Percentiles rank a stretch among this genome's conserved stretches.
phyloP scores from a whole-genome alignment of 352 stramenopile species.

The Phytophthora tentaculata region DNA sequence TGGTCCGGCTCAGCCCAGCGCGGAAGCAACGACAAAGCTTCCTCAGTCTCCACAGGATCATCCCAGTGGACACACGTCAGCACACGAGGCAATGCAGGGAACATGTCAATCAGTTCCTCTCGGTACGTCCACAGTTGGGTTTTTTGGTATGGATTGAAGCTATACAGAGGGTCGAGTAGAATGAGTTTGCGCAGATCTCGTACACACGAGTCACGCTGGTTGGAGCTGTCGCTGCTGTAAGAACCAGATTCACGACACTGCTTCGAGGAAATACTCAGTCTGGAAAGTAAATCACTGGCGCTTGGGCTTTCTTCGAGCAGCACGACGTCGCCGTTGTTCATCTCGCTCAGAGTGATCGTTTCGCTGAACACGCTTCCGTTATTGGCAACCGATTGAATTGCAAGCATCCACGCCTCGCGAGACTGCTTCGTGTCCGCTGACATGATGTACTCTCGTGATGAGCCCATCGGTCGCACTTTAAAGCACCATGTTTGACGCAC shows the following conservation, averaged over 20 bases:
- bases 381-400: constrained; percentile 63
- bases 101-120: constrained; percentile 77
- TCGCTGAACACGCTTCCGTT: constrained; percentile 30
- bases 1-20: constrained; percentile 72
- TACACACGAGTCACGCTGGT: constrained; percentile 50
- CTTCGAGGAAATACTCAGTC: constrained; percentile 39
- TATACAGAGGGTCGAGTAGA: constrained; percentile 77
- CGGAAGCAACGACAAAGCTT: constrained; percentile 66
- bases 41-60: constrained; percentile 64
- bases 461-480: constrained; percentile 78
- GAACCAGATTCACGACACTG: constrained; percentile 52
- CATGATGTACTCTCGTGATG: constrained; percentile 82
- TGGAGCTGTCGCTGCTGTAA: constrained; percentile 60
- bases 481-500: constrained; percentile 86
- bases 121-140: constrained; percentile 77
- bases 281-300: constrained; percentile 44
- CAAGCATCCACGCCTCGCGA: constrained; percentile 86
- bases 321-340: constrained; percentile 23
- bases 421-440: constrained; percentile 83
- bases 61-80: constrained; percentile 81
- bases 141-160: constrained; percentile 79
- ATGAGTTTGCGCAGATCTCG: constrained; percentile 74
- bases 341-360: constrained; percentile 27
- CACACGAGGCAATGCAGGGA: constrained; percentile 68
- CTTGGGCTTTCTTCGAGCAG: constrained; percentile 35